Conservation (phyloP, 2,329 filamentous ascomycete species). For the Epichloe typhina region DNA sequence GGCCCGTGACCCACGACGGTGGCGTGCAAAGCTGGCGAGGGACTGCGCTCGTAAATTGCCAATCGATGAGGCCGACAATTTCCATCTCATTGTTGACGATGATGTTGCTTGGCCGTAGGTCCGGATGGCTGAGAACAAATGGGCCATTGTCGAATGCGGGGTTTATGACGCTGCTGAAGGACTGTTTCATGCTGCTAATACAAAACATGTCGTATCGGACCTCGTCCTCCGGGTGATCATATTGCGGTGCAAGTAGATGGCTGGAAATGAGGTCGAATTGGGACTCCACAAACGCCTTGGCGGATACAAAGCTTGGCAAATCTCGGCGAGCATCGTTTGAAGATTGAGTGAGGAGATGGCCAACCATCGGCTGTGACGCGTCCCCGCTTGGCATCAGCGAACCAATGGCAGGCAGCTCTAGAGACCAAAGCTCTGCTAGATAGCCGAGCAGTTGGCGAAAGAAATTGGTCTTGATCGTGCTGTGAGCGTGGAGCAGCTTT, state of each 20-base stretch:
- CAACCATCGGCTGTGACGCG: not conserved
- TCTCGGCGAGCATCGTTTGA: constrained; percentile 3
- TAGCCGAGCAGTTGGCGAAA: no score
- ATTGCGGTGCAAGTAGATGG: constrained; percentile 5
- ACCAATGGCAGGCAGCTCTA: constrained; percentile 1
- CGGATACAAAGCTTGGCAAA: constrained; percentile 1
- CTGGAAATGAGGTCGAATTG: constrained; percentile 2
- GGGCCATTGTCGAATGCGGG: no score
- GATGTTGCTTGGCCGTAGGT: no score
- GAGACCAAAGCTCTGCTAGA: not conserved
- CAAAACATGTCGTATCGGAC: constrained; percentile 3
- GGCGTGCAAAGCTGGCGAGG: no score
- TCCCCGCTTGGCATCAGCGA: not conserved
- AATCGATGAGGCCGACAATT: no score
- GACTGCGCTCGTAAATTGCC: no score
- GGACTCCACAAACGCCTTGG: constrained; percentile 2
- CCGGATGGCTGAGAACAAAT: no score
- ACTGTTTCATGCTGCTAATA: not conserved
- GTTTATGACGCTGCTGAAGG: not conserved
- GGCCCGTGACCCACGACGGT: no score
- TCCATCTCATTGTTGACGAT: no score
- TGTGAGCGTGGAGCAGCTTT: no score
- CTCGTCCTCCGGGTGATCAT: constrained; percentile 5
- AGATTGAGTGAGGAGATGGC: not conserved
- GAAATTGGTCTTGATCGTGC: no score